phyloP scores from a whole-genome alignment of 2,329 filamentous ascomycete species.

The Helotiales sp. region DNA sequence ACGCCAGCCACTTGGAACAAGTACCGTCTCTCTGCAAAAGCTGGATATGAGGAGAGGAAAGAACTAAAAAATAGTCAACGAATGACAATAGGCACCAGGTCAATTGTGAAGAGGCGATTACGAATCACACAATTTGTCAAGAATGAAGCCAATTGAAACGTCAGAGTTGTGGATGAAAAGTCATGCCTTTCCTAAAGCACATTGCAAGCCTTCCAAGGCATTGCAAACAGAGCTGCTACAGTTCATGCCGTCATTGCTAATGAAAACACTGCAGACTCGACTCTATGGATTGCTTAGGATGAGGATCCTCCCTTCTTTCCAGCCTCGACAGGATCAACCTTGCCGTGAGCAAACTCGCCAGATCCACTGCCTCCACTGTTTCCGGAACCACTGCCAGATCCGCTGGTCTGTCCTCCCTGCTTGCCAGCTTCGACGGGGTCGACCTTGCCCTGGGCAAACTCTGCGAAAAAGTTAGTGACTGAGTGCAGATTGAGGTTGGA shows the following conservation, averaged over 20 bases:
- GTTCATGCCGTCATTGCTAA: background rate
- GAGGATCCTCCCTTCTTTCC: background rate
- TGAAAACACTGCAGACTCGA: background rate
- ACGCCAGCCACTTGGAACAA: too few species aligned
- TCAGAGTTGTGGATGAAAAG: background rate
- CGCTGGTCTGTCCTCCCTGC: constrained; percentile 36
- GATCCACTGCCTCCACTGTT: constrained; percentile 2
- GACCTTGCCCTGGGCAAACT: constrained; percentile 43
- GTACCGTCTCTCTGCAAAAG: too few species aligned
- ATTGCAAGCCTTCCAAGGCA: background rate
- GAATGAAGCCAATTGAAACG: too few species aligned
- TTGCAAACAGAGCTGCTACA: background rate
- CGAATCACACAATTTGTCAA: too few species aligned
- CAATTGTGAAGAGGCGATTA: too few species aligned
- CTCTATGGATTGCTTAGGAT: background rate
- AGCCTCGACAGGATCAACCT: constrained; percentile 1
- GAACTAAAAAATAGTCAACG: too few species aligned
- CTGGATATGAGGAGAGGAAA: too few species aligned
- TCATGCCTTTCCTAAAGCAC: background rate
- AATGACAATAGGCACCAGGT: too few species aligned
- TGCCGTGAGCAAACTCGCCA: constrained; percentile 4
- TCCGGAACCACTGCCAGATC: background rate
- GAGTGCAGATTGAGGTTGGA: background rate
- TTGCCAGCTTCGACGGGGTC: constrained; percentile 42
- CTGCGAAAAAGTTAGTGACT: constrained; percentile 5